Evolutionary conservation across 805 yeast genomes (phyloP), one percentile per base, ranked within the genome.

Genomic region (Cyberlindnera galapagoensis): DNA sequence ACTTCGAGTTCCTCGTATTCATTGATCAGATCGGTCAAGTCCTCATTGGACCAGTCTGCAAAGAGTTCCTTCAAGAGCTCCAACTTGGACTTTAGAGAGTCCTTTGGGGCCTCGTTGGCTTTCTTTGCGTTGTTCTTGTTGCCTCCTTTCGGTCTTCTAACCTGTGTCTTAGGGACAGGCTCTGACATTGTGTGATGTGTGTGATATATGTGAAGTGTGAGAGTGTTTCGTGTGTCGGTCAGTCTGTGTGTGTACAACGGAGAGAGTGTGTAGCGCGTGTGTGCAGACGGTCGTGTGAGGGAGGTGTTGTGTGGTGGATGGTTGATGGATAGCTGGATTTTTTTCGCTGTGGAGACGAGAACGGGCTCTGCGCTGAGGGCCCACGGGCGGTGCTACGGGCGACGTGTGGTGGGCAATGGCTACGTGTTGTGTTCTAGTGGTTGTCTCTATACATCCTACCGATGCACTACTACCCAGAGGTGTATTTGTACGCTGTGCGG

Each of bases 1-100:
- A 73, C 69, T 53, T 81, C 94, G 45, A 87, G 66, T 54, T 82
- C 87, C 42, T 76, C 67, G 42, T 80, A 73, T 60, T 92, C 97
- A 36, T 68, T 67, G 47, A 88, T 76, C 38, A 86, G 76, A 33
- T 80, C 74, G 28, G 67, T 62, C 54, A 92, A 74, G 55, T 92
- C 98, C 18, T 83, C 94, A 34, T 71, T 67, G 29, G 83, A 72
- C 98, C 98, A 92, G 54, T 84, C 95, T 26, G 97, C 95, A 64
- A 92, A 88, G 66, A 92, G 69, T 60, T 90, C 97, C 31, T 69
- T 59, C 47, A 90, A 71, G 22, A 82, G 74, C 33, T 60, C 60
- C 38, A 74, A 64, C 54, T 71, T 64, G 34, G 47, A 47, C 37
- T 56, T 56, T 28, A 51, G 39, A 30, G 56, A 63, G 25, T 59